These are phyloP conservation scores for Trichoderma sp. DNA, from an alignment of 2,329 filamentous ascomycete genomes.

Conservation along the genomic window DNA sequence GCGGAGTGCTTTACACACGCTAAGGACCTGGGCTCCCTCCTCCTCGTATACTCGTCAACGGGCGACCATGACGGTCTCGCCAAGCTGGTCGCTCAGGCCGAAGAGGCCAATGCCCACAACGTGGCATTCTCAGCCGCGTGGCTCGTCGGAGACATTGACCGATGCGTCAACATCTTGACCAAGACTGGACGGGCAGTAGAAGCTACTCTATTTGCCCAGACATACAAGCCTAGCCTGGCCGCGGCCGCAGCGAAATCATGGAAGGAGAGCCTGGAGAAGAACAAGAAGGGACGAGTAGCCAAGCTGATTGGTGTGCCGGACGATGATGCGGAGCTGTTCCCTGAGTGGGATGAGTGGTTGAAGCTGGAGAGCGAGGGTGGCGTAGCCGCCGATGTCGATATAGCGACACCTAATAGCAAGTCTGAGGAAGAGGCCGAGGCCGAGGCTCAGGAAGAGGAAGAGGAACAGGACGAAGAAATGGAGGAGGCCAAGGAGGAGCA, in stretches of 20 bases:
- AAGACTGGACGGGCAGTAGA: constrained; percentile 81
- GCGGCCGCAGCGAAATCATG: constrained; percentile 69
- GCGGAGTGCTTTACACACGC: constrained; percentile 92
- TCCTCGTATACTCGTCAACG: constrained; percentile 86
- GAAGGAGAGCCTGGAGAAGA: constrained; percentile 82
- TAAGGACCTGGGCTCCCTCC: constrained; percentile 84
- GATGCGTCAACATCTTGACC: constrained; percentile 76
- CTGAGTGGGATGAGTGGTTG: constrained; percentile 92
- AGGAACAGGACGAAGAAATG: constrained; percentile 32
- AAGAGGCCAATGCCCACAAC: constrained; percentile 79
- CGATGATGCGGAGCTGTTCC: constrained; percentile 86
- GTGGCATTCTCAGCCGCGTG: constrained; percentile 89
- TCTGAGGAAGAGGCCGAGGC: constrained; percentile 28
- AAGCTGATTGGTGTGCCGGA: constrained; percentile 81
- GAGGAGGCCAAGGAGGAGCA: constrained; percentile 30
- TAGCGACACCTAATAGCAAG: constrained; percentile 24
- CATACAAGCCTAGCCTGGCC: constrained; percentile 84
- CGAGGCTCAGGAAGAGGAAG: constrained; percentile 30
- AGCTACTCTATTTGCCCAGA: constrained; percentile 89
- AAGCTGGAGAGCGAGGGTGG: constrained; percentile 74
- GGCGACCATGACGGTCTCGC: constrained; percentile 74
- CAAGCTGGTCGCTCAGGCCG: constrained; percentile 72
- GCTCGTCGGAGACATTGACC: constrained; percentile 80
- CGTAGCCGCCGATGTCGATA: constrained; percentile 31
- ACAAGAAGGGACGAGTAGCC: constrained; percentile 81